Evolutionary conservation across 192 early-diverging fungal species (phyloP).

Genomic region (Allomyces macrogynus): DNA sequence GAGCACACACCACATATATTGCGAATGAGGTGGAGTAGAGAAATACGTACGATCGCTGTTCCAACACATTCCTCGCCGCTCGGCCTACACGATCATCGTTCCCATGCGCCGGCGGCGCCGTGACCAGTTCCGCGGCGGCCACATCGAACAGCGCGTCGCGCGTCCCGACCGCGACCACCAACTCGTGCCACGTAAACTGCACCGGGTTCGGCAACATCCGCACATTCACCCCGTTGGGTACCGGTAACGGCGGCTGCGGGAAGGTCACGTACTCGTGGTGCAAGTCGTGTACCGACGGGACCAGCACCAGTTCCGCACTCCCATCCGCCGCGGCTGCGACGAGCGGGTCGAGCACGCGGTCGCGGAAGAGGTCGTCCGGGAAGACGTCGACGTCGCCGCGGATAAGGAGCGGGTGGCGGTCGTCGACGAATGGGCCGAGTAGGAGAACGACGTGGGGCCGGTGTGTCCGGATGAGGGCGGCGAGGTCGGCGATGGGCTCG

Average conservation of each 20-base stretch:
- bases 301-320: not conserved
- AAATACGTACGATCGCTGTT: not conserved
- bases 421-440: not conserved
- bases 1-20: no score
- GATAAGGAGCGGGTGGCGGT: not conserved
- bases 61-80: not conserved
- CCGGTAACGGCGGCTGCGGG: not conserved
- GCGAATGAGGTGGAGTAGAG: not conserved
- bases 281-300: not conserved
- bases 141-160: not conserved
- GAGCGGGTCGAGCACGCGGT: not conserved
- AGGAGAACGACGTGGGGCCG: not conserved
- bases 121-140: not conserved
- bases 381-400: not conserved
- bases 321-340: not conserved
- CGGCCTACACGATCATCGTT: not conserved
- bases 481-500: not conserved
- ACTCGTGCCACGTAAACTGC: not conserved
- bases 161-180: not conserved
- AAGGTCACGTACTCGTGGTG: not conserved
- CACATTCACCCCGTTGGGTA: not conserved
- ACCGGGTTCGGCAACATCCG: not conserved
- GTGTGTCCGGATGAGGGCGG: not conserved
- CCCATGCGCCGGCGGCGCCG: not conserved
- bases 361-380: not conserved